Conservation (phyloP, 1,139 yeast genomes). For the Spathaspora sp. region DNA sequence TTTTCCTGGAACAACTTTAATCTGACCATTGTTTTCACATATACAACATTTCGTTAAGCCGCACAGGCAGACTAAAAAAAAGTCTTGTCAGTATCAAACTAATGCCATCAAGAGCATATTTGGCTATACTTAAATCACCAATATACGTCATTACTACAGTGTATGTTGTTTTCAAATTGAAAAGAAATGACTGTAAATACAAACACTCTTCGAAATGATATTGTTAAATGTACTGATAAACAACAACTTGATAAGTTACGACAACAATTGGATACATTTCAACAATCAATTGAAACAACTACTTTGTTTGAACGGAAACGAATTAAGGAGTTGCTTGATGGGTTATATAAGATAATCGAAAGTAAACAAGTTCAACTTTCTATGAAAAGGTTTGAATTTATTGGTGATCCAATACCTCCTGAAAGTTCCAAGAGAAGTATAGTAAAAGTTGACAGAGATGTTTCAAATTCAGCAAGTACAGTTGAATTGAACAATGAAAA, state of each 20-base stretch:
- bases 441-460: background rate
- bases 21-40: too few species aligned
- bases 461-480: background rate
- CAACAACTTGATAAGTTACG: background rate
- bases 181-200: background rate
- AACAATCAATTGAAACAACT: constrained; percentile 1
- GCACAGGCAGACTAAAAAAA: too few species aligned
- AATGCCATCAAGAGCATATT: background rate
- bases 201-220: constrained; percentile 55
- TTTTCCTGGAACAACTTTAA: too few species aligned
- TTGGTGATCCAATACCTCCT: constrained; percentile 9
- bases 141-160: background rate
- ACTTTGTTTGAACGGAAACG: constrained; percentile 4
- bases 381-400: constrained; percentile 7
- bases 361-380: constrained; percentile 8
- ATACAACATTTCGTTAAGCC: too few species aligned
- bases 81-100: background rate
- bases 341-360: constrained; percentile 6
- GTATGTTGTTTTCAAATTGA: background rate
- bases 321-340: constrained; percentile 7
- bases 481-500: background rate
- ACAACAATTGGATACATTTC: background rate
- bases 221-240: constrained; percentile 58
- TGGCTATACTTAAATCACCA: background rate
- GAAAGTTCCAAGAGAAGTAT: background rate